Percentiles rank a stretch among this genome's conserved stretches.
phyloP scores from a whole-genome alignment of 768 basidiomycete genomes.

The Pholiota conissans region DNA sequence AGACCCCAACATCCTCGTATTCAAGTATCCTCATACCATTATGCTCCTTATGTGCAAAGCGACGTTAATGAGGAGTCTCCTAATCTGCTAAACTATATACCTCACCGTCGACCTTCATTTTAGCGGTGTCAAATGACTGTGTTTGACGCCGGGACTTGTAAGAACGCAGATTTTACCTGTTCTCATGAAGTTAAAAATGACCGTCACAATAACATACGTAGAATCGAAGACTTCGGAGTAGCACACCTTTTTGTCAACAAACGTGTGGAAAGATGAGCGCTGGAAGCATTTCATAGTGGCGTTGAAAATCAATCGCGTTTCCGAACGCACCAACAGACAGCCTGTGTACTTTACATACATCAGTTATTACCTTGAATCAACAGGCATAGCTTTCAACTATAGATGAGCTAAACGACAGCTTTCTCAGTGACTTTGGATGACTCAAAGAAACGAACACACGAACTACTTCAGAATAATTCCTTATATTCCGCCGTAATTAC shows the following conservation, averaged over 20 bases:
- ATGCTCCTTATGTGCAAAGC: too few relatives aligned
- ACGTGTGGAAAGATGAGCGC: background rate
- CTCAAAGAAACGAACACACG: too few relatives aligned
- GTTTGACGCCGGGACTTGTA: background rate
- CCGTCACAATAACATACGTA: background rate
- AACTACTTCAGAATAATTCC: too few relatives aligned
- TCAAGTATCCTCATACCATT: too few relatives aligned
- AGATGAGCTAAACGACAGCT: background rate
- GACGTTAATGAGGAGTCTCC: background rate
- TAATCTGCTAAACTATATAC: background rate
- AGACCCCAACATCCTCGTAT: too few relatives aligned
- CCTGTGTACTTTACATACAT: too few relatives aligned
- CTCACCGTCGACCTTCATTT: background rate
- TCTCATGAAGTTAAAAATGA: background rate
- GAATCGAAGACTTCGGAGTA: background rate
- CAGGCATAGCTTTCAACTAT: too few relatives aligned
- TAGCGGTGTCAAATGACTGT: background rate
- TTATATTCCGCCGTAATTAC: too few relatives aligned
- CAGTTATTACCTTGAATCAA: too few relatives aligned
- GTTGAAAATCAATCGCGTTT: too few relatives aligned
- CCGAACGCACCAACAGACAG: too few relatives aligned
- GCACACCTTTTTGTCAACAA: background rate
- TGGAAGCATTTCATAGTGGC: background rate
- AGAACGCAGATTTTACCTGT: background rate
- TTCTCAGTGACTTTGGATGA: too few relatives aligned